Percentiles rank a stretch among this genome's conserved stretches.
Conservation (phyloP, 192 early-diverging fungal genomes). For the Polychytrium aggregatum region DNA sequence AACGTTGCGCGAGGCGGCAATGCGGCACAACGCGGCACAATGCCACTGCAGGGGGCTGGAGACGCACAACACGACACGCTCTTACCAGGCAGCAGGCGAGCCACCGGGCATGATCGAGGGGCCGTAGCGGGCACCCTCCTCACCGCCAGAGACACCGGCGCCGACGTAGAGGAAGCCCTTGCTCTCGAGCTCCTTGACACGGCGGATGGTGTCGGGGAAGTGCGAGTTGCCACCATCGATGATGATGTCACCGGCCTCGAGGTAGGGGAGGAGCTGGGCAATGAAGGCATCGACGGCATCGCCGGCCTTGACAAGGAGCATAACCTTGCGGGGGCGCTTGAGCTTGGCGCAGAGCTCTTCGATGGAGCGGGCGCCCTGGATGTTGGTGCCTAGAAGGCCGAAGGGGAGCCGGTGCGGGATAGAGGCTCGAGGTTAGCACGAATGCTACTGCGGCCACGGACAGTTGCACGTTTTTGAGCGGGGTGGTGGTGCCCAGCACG, state of each 20-base stretch:
- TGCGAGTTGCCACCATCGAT: constrained; percentile 99
- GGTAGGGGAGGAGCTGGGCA: constrained; percentile 71
- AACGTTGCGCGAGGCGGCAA: background rate
- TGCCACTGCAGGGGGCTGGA: background rate
- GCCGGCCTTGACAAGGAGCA: constrained; percentile 98
- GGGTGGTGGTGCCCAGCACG: background rate
- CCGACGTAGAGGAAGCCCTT: constrained; percentile 94
- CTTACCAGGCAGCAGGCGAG: constrained; percentile 79
- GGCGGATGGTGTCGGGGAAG: constrained; percentile 90
- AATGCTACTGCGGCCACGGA: no score
- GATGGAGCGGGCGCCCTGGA: constrained; percentile 88
- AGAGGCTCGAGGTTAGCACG: no score
- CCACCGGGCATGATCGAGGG: constrained; percentile 98
- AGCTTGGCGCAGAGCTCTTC: constrained; percentile 90
- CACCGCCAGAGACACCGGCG: constrained; percentile 96
- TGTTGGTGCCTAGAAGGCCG: constrained; percentile 67
- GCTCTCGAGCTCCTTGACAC: constrained; percentile 74
- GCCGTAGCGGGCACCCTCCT: constrained; percentile 95
- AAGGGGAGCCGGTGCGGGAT: no score
- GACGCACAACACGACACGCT: no score
- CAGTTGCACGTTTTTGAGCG: constrained; percentile 6
- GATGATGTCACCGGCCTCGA: constrained; percentile 85
- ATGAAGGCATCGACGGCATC: constrained; percentile 91
- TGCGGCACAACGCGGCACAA: background rate
- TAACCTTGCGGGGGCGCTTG: constrained; percentile 93